Conservation (phyloP, 805 yeast genomes). For the Metschnikowia chrysomelidarum region DNA sequence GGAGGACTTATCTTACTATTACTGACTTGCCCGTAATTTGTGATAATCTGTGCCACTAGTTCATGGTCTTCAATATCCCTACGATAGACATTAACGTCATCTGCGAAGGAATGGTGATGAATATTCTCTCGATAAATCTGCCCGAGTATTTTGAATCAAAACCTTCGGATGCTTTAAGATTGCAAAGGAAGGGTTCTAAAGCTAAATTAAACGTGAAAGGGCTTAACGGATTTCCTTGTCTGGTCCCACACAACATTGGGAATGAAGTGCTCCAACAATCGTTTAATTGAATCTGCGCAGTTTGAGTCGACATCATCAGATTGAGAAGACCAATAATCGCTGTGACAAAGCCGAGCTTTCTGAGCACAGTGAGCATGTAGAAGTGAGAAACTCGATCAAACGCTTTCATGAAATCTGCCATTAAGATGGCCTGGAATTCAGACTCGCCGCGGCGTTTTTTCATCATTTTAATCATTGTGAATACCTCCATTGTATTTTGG, state of each 20-base stretch:
- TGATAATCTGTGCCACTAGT: neutral
- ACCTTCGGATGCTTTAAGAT: neutral
- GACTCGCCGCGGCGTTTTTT: neutral
- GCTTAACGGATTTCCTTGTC: neutral
- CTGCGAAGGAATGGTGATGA: slow-evolving; percentile 8
- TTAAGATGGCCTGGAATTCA: neutral
- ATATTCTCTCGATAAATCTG: neutral
- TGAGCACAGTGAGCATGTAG: slow-evolving; percentile 1
- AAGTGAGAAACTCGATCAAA: neutral
- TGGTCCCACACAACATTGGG: neutral
- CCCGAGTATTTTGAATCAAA: slow-evolving; percentile 1
- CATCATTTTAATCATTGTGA: neutral
- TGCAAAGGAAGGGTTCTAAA: neutral
- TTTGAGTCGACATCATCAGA: neutral
- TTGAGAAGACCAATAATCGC: neutral
- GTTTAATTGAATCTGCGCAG: neutral
- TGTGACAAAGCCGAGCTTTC: neutral
- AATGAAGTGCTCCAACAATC: neutral
- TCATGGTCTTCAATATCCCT: neutral
- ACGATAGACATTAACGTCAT: slow-evolving; percentile 5
- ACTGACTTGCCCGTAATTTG: neutral
- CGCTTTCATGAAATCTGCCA: slow-evolving; percentile 4
- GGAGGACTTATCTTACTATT: neutral
- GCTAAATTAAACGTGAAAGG: neutral
- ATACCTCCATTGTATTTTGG: slow-evolving; percentile 3